phyloP scores from a whole-genome alignment of 164 flowering plant species.

The Chloranthus sessilifolius region DNA sequence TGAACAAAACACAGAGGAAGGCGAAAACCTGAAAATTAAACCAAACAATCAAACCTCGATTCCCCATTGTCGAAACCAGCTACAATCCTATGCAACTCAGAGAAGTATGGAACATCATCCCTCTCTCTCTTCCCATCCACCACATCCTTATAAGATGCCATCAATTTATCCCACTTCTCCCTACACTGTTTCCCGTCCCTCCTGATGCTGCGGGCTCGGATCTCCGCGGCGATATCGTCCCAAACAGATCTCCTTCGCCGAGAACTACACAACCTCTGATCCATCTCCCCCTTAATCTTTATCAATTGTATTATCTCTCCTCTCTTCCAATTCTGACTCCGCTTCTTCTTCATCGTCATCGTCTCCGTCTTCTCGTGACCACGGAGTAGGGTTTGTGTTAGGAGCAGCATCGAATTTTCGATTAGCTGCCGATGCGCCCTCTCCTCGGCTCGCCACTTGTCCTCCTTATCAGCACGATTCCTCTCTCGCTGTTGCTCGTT shows the following conservation, averaged over 20 bases:
- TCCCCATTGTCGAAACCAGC: neutral
- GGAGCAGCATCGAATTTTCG: neutral
- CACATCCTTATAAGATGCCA: neutral
- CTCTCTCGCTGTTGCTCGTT: neutral
- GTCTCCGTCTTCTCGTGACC: neutral
- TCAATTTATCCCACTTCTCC: neutral
- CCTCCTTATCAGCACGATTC: neutral
- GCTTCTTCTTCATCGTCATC: too few relatives aligned
- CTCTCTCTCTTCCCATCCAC: neutral
- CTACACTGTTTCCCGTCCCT: neutral
- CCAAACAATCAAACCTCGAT: neutral
- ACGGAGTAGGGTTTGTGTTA: neutral
- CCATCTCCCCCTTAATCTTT: neutral
- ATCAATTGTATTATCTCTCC: neutral
- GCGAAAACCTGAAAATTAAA: too few relatives aligned
- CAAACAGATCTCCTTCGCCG: neutral
- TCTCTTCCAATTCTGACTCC: neutral
- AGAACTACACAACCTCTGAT: neutral
- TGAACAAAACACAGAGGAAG: too few relatives aligned
- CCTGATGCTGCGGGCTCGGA: neutral
- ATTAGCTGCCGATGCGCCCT: neutral
- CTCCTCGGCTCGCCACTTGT: neutral
- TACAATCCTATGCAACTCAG: slow-evolving; percentile 1
- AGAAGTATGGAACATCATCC: neutral
- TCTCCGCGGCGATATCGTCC: neutral